phyloP scores from a whole-genome alignment of 441 rosid species.

The Bocquillonia castaneifolia region DNA sequence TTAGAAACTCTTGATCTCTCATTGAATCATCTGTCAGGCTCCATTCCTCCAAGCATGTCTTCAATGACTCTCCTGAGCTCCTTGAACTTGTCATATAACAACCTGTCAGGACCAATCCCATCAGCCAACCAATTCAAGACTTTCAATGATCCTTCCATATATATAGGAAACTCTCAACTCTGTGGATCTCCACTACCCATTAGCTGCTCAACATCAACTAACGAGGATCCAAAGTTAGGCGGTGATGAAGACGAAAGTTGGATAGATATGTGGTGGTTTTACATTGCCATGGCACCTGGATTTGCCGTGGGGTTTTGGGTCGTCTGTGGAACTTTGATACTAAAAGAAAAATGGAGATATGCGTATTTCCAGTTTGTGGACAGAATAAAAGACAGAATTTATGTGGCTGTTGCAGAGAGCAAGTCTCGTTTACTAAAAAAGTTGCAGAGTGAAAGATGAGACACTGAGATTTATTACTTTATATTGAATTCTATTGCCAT shows the following conservation, averaged over 20 bases:
- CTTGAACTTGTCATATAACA: conserved; percentile 24
- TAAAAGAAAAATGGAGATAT: conserved; percentile 22
- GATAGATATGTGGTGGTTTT: conserved; percentile 2
- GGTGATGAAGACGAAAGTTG: neutral
- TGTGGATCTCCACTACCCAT: conserved; percentile 10
- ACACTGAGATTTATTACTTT: no score
- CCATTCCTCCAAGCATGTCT: conserved; percentile 24
- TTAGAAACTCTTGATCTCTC: conserved; percentile 28
- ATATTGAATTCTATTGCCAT: neutral
- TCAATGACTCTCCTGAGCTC: conserved; percentile 17
- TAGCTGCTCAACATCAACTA: neutral
- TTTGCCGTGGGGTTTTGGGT: conserved; percentile 23
- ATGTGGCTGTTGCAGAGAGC: neutral
- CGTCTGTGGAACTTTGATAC: conserved; percentile 22
- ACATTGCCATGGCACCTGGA: conserved; percentile 14
- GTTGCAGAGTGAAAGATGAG: neutral
- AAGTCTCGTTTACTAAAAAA: conserved; percentile 15
- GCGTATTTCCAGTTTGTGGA: conserved; percentile 18
- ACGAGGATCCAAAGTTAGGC: no score
- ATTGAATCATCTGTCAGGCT: conserved; percentile 11
- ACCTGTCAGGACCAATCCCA: conserved; percentile 24
- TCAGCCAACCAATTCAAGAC: conserved; percentile 9
- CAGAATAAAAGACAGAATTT: conserved; percentile 8
- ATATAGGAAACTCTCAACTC: neutral
- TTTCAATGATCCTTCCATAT: conserved; percentile 13